phyloP scores from a whole-genome alignment of 2,329 filamentous ascomycete genomes.

The Rachicladosporium sp. region DNA sequence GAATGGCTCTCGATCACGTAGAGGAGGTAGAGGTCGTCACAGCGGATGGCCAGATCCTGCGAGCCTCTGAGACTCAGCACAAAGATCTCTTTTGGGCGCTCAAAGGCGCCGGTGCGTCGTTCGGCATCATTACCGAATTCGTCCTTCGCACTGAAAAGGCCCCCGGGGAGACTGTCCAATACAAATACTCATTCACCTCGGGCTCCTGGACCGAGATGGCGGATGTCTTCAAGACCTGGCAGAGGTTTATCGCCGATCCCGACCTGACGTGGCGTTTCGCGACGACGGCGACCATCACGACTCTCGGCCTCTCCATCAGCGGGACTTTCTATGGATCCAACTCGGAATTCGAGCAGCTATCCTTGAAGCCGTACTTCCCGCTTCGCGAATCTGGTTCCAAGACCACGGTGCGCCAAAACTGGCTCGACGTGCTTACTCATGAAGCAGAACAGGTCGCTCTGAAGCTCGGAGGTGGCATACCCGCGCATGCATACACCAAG shows the following conservation, averaged over 20 bases:
- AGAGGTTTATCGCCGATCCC: constrained; percentile 9
- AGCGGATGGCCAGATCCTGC: constrained; percentile 12
- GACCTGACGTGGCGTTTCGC: constrained; percentile 6
- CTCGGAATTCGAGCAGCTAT: constrained; percentile 9
- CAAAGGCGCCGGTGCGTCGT: constrained; percentile 13
- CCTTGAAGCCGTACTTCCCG: constrained; percentile 6
- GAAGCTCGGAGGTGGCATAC: constrained; percentile 9
- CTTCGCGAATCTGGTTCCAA: constrained; percentile 4
- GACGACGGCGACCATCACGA: constrained; percentile 8
- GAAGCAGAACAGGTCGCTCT: constrained; percentile 5
- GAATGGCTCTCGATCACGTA: constrained; percentile 36
- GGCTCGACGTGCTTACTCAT: constrained; percentile 2
- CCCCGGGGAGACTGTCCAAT: constrained; percentile 10
- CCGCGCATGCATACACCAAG: constrained; percentile 13
- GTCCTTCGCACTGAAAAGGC: constrained; percentile 15
- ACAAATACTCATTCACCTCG: constrained; percentile 11
- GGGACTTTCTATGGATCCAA: constrained; percentile 10
- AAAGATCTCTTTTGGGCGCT: constrained; percentile 18
- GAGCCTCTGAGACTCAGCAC: constrained; percentile 9
- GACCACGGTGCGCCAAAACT: constrained; percentile 5
- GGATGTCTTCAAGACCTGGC: constrained; percentile 11
- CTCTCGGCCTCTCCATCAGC: constrained; percentile 8
- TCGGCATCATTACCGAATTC: constrained; percentile 29
- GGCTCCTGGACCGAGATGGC: constrained; percentile 8
- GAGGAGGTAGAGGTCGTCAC: constrained; percentile 15